phyloP scores from a whole-genome alignment of 352 stramenopile species.

The Globisporangium parvum region DNA sequence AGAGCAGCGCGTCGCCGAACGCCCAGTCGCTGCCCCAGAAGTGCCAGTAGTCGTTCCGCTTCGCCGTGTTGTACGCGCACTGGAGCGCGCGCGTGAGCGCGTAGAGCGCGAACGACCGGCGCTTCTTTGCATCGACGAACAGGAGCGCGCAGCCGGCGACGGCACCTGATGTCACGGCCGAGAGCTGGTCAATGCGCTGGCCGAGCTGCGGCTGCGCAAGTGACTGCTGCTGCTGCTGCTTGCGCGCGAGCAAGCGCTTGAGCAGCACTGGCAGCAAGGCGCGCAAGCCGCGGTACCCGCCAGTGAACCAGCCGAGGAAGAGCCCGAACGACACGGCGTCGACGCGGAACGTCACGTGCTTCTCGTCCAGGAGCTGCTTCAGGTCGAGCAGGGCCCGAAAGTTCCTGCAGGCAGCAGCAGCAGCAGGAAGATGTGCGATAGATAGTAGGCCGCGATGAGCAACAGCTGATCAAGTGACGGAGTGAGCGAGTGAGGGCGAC shows the following conservation, averaged over 20 bases:
- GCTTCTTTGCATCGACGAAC: constrained; percentile 60
- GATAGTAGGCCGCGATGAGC: no score
- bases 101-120: constrained; percentile 78
- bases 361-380: constrained; percentile 64
- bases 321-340: constrained; percentile 83
- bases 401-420: constrained; percentile 20
- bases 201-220: constrained; percentile 11
- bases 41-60: constrained; percentile 72
- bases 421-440: no score
- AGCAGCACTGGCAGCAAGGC: constrained; percentile 49
- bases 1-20: constrained; percentile 76
- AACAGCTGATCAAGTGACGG: no score
- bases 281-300: constrained; percentile 58
- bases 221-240: neutral
- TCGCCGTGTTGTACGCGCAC: constrained; percentile 83
- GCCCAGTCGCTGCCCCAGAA: constrained; percentile 85
- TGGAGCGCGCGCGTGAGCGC: constrained; percentile 76
- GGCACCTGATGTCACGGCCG: constrained; percentile 49
- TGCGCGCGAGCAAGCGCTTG: constrained; percentile 18
- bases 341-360: constrained; percentile 70
- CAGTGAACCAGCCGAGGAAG: constrained; percentile 83
- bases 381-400: constrained; percentile 47
- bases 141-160: constrained; percentile 54
- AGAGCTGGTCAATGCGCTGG: constrained; percentile 33
- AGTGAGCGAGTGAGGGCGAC: neutral